Evolutionary conservation across 2,329 filamentous ascomycete species (phyloP).

Genomic region (Pseudocercospora fuligena): DNA sequence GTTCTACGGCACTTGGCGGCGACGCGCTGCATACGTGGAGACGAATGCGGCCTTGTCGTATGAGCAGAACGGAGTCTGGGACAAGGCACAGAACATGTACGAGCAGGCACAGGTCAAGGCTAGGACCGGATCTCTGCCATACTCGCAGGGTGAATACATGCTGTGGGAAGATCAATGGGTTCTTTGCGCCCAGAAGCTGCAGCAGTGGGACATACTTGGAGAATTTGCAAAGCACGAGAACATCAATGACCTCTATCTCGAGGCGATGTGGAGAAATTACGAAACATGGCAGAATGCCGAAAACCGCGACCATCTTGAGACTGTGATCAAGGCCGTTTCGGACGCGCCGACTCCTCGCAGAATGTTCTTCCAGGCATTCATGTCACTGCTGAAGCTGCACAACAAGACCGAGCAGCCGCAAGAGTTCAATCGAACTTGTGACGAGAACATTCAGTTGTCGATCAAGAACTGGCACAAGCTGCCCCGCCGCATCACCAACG

Average conservation of each 20-base stretch:
- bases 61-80: constrained; percentile 99
- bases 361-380: constrained; percentile 98
- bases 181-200: constrained; percentile 93
- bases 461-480: constrained; percentile 99
- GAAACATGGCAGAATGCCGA: constrained; percentile 91
- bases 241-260: constrained; percentile 91
- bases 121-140: constrained; percentile 91
- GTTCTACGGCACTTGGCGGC: constrained; percentile 96
- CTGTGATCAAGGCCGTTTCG: constrained; percentile 94
- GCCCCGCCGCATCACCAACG: constrained; percentile 89
- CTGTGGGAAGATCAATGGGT: constrained; percentile 99
- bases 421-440: constrained; percentile 88
- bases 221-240: constrained; percentile 99
- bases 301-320: constrained; percentile 86
- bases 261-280: constrained; percentile 93
- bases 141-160: constrained; percentile 96
- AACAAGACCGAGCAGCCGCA: constrained; percentile 78
- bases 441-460: constrained; percentile 95
- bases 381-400: constrained; percentile 92
- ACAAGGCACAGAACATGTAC: constrained; percentile 96
- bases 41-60: constrained; percentile 97
- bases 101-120: constrained; percentile 97
- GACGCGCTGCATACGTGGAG: constrained; percentile 94
- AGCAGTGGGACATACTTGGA: constrained; percentile 97
- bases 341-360: constrained; percentile 93